Conservation (phyloP, 2,329 filamentous ascomycete species). For the Hirsutella minnesotensis region DNA sequence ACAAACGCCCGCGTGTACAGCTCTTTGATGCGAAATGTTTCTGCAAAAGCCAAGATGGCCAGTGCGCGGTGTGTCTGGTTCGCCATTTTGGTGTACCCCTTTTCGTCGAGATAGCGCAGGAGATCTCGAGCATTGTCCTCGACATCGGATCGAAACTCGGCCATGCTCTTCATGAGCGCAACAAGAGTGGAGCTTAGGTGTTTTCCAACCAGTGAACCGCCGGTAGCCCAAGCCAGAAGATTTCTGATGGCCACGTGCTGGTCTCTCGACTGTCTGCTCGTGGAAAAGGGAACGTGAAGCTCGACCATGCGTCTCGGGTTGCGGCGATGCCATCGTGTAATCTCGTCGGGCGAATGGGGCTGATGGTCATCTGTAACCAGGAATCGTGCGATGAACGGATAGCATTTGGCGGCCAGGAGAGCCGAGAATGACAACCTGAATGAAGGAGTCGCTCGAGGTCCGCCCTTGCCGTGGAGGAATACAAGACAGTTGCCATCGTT, state of each 20-base stretch:
- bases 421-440: constrained; percentile 51
- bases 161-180: constrained; percentile 52
- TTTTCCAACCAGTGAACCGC: constrained; percentile 54
- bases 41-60: constrained; percentile 55
- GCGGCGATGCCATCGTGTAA: constrained; percentile 19
- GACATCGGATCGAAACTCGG: constrained; percentile 42
- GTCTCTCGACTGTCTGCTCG: constrained; percentile 39
- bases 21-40: constrained; percentile 49
- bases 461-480: constrained; percentile 54
- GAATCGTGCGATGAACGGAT: constrained; percentile 45
- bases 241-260: constrained; percentile 63
- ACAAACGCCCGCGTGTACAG: constrained; percentile 63
- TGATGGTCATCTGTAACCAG: constrained; percentile 20
- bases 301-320: constrained; percentile 31
- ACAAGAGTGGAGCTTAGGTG: constrained; percentile 54
- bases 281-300: constrained; percentile 58
- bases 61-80: constrained; percentile 57
- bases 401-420: constrained; percentile 46
- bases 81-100: constrained; percentile 58
- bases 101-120: constrained; percentile 51
- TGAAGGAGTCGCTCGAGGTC: constrained; percentile 53
- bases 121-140: constrained; percentile 50
- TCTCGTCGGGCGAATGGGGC: constrained; percentile 14
- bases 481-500: constrained; percentile 57
- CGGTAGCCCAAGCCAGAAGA: constrained; percentile 59